Conservation (phyloP, 208 protist genomes). For the Leishmania amazonensis region DNA sequence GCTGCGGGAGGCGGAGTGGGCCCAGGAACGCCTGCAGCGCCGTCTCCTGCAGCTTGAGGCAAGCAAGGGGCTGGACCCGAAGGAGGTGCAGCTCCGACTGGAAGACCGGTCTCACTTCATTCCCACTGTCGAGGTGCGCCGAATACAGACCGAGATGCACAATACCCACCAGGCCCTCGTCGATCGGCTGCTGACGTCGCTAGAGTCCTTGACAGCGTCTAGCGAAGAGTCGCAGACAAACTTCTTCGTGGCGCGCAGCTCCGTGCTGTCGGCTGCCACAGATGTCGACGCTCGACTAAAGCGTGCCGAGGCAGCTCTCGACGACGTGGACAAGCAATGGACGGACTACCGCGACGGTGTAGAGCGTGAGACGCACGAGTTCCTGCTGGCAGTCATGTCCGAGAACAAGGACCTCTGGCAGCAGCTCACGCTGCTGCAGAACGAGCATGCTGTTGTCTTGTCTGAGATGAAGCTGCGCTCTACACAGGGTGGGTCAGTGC, state of each 20-base stretch:
- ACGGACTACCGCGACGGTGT: constrained; percentile 37
- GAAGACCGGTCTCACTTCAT: constrained; percentile 69
- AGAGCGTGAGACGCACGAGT: constrained; percentile 51
- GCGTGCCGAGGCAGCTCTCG: constrained; percentile 54
- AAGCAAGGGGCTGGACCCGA: constrained; percentile 49
- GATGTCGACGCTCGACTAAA: constrained; percentile 62
- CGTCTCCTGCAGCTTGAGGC: constrained; percentile 47
- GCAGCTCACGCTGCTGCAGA: constrained; percentile 58
- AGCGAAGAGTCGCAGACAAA: constrained; percentile 68
- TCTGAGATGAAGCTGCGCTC: constrained; percentile 44
- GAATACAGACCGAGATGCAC: constrained; percentile 44
- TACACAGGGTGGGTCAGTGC: constrained; percentile 43
- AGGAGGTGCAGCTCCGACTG: constrained; percentile 63
- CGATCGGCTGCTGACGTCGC: constrained; percentile 33
- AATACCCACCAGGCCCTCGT: constrained; percentile 41
- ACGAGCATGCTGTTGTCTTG: constrained; percentile 44
- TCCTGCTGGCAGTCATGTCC: constrained; percentile 56
- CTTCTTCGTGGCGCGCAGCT: constrained; percentile 69
- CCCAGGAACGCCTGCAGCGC: constrained; percentile 43
- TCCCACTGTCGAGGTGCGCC: constrained; percentile 56
- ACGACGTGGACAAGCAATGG: constrained; percentile 40
- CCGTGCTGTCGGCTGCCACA: constrained; percentile 60
- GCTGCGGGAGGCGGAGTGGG: constrained; percentile 42
- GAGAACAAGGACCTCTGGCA: constrained; percentile 82
- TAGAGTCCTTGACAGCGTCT: constrained; percentile 39